Percentiles rank a stretch among this genome's conserved stretches.
phyloP scores from a whole-genome alignment of 2,329 filamentous ascomycete species.

The Ceratocystis variospora region DNA sequence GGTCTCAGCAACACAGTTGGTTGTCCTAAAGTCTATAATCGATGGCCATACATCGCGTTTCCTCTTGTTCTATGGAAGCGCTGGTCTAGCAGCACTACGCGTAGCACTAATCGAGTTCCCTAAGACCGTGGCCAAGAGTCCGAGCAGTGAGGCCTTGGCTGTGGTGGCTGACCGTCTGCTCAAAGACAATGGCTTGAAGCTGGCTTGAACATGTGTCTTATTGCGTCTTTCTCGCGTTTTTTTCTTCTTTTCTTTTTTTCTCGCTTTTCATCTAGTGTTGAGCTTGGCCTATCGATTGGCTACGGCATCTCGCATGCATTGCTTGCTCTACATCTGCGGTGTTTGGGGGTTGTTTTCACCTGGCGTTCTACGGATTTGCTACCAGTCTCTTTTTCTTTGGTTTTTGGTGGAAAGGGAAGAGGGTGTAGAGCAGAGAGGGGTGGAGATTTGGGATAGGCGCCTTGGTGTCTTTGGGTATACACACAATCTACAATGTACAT shows the following conservation, averaged over 20 bases:
- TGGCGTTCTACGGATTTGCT: constrained; percentile 7
- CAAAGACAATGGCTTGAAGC: constrained; percentile 35
- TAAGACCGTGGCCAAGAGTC: constrained; percentile 34
- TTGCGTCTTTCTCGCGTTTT: constrained; percentile 1
- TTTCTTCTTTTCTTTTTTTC: constrained; percentile 5
- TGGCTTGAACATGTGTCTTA: constrained; percentile 25
- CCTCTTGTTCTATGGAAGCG: constrained; percentile 65
- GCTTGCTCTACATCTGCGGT: constrained; percentile 10
- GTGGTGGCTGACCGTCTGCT: constrained; percentile 42
- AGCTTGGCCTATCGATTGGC: background rate
- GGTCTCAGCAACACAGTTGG: constrained; percentile 58
- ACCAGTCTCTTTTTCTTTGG: background rate
- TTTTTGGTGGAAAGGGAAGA: background rate
- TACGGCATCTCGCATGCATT: background rate
- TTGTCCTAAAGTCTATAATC: constrained; percentile 58
- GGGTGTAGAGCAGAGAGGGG: background rate
- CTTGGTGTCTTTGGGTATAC: background rate
- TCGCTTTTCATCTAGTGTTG: constrained; percentile 6
- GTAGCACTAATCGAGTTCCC: constrained; percentile 65
- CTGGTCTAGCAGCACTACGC: constrained; percentile 56
- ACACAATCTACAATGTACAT: background rate
- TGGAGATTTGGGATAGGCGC: background rate
- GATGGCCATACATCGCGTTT: constrained; percentile 62
- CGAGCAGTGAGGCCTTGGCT: constrained; percentile 38
- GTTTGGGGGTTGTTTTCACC: constrained; percentile 8